Evolutionary conservation across 1,139 yeast genomes (phyloP).

Genomic region (Yamadazyma epiphylla): DNA sequence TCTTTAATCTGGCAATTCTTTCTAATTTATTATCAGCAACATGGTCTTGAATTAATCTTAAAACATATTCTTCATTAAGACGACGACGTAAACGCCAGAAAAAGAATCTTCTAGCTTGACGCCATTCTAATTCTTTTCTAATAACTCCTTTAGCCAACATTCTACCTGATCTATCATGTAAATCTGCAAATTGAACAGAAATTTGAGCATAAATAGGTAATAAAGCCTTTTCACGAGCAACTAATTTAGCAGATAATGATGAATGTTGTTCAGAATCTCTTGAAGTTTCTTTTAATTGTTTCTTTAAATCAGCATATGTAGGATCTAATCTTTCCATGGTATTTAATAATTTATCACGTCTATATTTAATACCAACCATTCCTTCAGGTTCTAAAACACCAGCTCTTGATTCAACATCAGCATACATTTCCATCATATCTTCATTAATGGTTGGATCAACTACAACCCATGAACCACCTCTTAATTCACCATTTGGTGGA

Average conservation of each 20-base stretch:
- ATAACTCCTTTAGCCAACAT: conserved; percentile 95
- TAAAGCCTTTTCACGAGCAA: conserved; percentile 73
- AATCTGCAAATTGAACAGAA: conserved; percentile 93
- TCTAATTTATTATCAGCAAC: conserved; percentile 68
- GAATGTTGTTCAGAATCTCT: conserved; percentile 64
- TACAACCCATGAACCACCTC: conserved; percentile 99
- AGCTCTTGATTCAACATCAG: conserved; percentile 93
- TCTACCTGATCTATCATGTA: conserved; percentile 96
- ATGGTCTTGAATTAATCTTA: conserved; percentile 69
- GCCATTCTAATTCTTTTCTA: conserved; percentile 81
- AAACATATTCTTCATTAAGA: conserved; percentile 84
- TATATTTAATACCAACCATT: conserved; percentile 96
- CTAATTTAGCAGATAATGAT: conserved; percentile 59
- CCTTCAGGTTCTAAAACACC: conserved; percentile 99
- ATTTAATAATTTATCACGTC: conserved; percentile 83
- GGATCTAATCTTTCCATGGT: conserved; percentile 90
- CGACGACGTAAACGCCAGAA: conserved; percentile 99
- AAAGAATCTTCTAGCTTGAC: conserved; percentile 87
- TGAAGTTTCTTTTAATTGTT: conserved; percentile 49
- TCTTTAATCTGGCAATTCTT: conserved; percentile 79
- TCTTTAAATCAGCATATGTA: conserved; percentile 64
- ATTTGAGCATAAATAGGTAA: conserved; percentile 89
- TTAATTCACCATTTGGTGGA: conserved; percentile 96
- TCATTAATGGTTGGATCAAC: conserved; percentile 96
- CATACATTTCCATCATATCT: conserved; percentile 99